Base-by-base conservation (phyloP, 169 alveolate species). In the Plasmodium gaboni region DNA sequence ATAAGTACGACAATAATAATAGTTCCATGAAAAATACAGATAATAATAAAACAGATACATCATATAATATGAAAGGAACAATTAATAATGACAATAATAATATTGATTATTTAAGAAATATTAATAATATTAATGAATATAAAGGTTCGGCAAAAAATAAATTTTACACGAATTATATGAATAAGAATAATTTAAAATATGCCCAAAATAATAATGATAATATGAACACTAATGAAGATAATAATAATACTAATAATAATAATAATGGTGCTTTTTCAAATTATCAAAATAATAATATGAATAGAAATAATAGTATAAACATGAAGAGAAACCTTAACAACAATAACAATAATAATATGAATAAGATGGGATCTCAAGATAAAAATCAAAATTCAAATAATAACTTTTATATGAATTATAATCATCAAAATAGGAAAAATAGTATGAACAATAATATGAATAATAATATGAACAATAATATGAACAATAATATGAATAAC, bases 1-100 rank as follows among this genome's bases (percentile, higher is more conserved):
- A 64, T 60, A 65, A 63, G 51, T 53, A 46, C 28, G 67, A 78
- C 15, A 50, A 48, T 50, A 76, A 78, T 19, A 65, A 51, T 64
- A 59, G 28, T 61, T 17, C n/a, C 2, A 24, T 46, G 59, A 67
- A 76, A 24, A 55, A 59, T 59, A n/a, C 26, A 19, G 57, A 64
- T 8, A 57, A 15, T 17, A 57, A 59, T 17, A 67, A 51, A 55
- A 64, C 48, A 24, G 76, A 76, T 6, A 22, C 12, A 9, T 74
- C 89, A 26, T 22, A 17, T 65, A 70, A 44, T 12, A 44, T 19
- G 26, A 51, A 64, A n/a, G 69, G 78, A 19, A 50, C 74, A 15
- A 74, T 9, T 59, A 70, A 55, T 55, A 55, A 55, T 55, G 64
- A 55, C 9, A 55, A 2, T 55, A 55, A 55, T 38, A 38, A 38